Evolutionary conservation across 2,329 filamentous ascomycete species (phyloP), one percentile per base, ranked within the genome.

Genomic region (Botrytis paeoniae): DNA sequence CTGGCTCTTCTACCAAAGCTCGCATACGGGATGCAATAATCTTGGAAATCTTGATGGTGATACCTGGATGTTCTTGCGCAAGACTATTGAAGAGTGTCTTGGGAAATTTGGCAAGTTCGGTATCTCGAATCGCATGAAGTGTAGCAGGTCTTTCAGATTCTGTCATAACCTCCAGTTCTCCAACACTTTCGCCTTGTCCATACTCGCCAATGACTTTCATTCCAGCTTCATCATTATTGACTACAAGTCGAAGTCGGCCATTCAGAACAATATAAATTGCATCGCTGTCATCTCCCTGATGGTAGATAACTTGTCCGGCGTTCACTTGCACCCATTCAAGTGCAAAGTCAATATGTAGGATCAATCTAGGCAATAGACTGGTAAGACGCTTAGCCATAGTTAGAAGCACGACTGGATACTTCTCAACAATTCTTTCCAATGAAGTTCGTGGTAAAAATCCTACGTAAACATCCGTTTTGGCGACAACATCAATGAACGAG

Each of bases 1-100:
- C 84, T 2, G 94, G 93, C 78, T 95, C 92, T 78, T 98, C 94
- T 32, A 98, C 89, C 57, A 98, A 84, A 60, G 93, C 89, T 74
- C 95, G 88, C 96, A 99, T 98, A 4, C 96, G 90, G 51, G 95
- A 94, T 0, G 96, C 96, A 78, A 99, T 98, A 77, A 99, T 96
- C 82, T 98, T 99, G 1, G 96, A 98, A 41, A 99, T 97, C 82
- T 98, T 98, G 82, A 99, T 98, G 0, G 96, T 98, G 79, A 99
- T 99, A 61, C 94, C 97, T 8, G 96, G 96, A 80, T 99, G 96
- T 80, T 99, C 96, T 80, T 97, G 92, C 0, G 96, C 96, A 70
- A 99, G 88, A 80, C 96, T 99, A 85, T 99, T 99, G 86, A 99
- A 99, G 1, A 99, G 84, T 0, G 94, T 97, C 73, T 95, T 93